Evolutionary conservation across 495 filamentous ascomycete genomes (phyloP), one percentile per base, ranked within the genome.

Genomic region (Penicilliopsis zonata): DNA sequence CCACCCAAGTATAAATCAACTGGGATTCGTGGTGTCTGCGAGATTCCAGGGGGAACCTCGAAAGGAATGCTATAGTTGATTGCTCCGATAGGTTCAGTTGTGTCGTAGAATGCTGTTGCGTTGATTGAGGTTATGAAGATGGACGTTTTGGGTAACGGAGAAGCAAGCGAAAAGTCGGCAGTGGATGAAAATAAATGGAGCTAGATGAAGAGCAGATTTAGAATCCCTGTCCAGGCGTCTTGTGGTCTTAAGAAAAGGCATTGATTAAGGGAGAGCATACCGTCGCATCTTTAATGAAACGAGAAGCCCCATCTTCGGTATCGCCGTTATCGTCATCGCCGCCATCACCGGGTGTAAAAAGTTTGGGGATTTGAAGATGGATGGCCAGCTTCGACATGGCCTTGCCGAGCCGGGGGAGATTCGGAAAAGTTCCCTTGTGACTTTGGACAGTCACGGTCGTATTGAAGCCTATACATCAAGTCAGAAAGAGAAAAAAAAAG

Each of bases 121-220:
- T 94, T 76, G 35, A 98, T 63, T 24, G 59, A 69, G 13, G 82
- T 79, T 42, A 98, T 66, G 36, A 69, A 80, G 13, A 98, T 51
- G 1, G 70, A 80, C 13, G 76, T 80, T 34, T 74, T 57, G 25
- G 60, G 55, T 3, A 94, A 62, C 0, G 90, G 90, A 2, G 87
- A 94, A 26, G 71, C 64, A 21, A 98, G 65, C 1, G 73, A 78
- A 61, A 98, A 94, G 3, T 79, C 72, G 16, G 86, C 88, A 1
- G 82, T 88, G 8, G 82, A 90, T 17, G 83, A 83, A 41, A 85
- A 69, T 40, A 98, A 44, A 56, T 94, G 85, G 47, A 84, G 68
- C 70, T 74, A 38, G 13, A 34, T 12, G 23, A 28, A 16, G 17
- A 9, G 14, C 22, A 28, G 10, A 10, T 23, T 10, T 23, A 6